A percentile compares a stretch with the other conserved stretches of the same genome.
Evolutionary conservation across 2,329 filamentous ascomycete species (phyloP).

Genomic region (Hypoxylon sp.): DNA sequence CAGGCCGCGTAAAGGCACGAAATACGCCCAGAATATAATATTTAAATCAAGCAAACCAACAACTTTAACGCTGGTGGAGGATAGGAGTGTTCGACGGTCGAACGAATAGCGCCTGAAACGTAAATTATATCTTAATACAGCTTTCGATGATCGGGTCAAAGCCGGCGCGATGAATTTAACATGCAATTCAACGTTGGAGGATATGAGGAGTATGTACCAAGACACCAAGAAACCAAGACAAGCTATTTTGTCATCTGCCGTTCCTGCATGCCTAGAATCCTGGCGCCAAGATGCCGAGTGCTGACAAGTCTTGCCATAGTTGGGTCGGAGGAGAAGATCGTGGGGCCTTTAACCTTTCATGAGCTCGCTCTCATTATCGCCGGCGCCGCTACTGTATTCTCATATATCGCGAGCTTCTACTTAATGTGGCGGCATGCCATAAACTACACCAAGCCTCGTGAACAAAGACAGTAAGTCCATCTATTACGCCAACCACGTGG

Average conservation of each 20-base stretch:
- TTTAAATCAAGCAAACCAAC: constrained; percentile 8
- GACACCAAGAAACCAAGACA: constrained; percentile 42
- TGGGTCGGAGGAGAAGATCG: constrained; percentile 64
- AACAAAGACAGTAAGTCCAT: constrained; percentile 67
- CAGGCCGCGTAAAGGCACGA: constrained; percentile 22
- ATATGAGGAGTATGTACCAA: constrained; percentile 53
- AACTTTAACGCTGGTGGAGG: constrained; percentile 22
- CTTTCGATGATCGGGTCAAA: constrained; percentile 48
- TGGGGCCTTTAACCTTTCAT: constrained; percentile 68
- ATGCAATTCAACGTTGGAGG: constrained; percentile 56
- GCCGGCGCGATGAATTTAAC: constrained; percentile 54
- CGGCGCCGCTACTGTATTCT: constrained; percentile 64
- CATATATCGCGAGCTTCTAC: constrained; percentile 68
- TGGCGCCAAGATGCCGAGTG: constrained; percentile 48
- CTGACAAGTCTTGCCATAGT: constrained; percentile 56
- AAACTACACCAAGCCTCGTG: constrained; percentile 72
- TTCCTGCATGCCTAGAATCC: constrained; percentile 48
- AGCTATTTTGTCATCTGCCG: constrained; percentile 34
- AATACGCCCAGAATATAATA: constrained; percentile 20
- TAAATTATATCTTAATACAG: not conserved
- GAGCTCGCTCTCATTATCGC: constrained; percentile 67
- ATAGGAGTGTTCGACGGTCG: not conserved
- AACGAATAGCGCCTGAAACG: constrained; percentile 10
- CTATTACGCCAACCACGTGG: constrained; percentile 46
- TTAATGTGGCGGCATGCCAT: constrained; percentile 71